These are phyloP conservation scores for Helotiales sp. DNA, from an alignment of 2,329 filamentous ascomycete genomes.

Conservation along the genomic window DNA sequence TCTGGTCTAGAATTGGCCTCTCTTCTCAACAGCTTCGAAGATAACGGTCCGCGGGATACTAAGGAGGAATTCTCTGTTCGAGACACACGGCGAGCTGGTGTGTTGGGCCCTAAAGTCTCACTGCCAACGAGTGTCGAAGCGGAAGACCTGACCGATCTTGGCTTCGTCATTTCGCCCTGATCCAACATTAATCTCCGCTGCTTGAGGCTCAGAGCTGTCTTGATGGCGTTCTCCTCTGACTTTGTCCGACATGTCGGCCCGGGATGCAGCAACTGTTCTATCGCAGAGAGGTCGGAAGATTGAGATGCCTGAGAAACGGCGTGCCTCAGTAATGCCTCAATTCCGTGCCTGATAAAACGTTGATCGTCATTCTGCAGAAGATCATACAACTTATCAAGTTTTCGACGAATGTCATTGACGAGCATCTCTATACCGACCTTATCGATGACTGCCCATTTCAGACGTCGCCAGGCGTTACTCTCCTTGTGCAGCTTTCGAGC, in stretches of 20 bases:
- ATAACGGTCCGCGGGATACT: background rate
- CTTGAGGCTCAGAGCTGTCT: constrained; percentile 11
- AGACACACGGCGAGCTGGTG: too few species aligned
- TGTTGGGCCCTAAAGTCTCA: too few species aligned
- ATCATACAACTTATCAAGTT: constrained; percentile 20
- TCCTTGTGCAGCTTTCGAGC: constrained; percentile 20
- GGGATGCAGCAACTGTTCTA: constrained; percentile 13
- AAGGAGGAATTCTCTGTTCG: too few species aligned
- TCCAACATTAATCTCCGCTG: constrained; percentile 12
- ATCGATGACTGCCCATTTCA: constrained; percentile 27
- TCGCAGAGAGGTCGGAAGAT: constrained; percentile 5
- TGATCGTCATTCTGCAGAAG: constrained; percentile 14
- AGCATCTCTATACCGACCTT: constrained; percentile 20
- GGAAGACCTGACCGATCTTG: background rate
- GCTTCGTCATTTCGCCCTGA: background rate
- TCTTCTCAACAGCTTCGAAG: constrained; percentile 6
- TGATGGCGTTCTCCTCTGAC: constrained; percentile 6
- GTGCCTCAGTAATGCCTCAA: constrained; percentile 11
- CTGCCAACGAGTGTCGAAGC: background rate
- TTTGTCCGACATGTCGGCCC: background rate
- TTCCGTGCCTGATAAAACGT: constrained; percentile 5
- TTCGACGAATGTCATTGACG: constrained; percentile 18
- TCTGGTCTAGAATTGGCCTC: background rate
- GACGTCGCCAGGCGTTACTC: constrained; percentile 17
- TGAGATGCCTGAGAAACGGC: constrained; percentile 9